These are phyloP conservation scores for Aspergillus leporis DNA, from an alignment of 495 filamentous ascomycete genomes.

Conservation along the genomic window DNA sequence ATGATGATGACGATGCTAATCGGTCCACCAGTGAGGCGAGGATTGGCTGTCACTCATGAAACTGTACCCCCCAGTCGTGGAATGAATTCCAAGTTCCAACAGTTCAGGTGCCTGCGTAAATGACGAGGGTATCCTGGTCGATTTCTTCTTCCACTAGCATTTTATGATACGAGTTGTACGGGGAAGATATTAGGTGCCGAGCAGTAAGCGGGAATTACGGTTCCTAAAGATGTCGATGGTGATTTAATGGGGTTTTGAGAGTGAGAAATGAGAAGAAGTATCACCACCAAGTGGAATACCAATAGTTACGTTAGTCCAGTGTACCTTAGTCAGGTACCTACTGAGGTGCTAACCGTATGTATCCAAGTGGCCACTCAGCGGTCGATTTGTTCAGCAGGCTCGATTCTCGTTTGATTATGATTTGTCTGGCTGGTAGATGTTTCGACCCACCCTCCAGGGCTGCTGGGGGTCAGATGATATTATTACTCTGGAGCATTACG, in stretches of 20 bases:
- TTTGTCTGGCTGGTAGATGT: slow-evolving; percentile 12
- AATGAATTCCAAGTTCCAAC: slow-evolving; percentile 6
- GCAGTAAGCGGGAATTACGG: not conserved
- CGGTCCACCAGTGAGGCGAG: slow-evolving; percentile 9
- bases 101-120: slow-evolving; percentile 26
- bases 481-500: slow-evolving; percentile 8
- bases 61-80: slow-evolving; percentile 7
- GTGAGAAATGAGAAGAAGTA: not conserved
- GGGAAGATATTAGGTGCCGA: not conserved
- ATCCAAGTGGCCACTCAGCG: not conserved
- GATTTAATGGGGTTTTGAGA: not conserved
- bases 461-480: slow-evolving; percentile 23
- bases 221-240: not conserved
- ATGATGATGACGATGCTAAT: slow-evolving; percentile 15
- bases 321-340: not conserved
- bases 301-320: not conserved
- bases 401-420: slow-evolving; percentile 2
- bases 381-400: not conserved
- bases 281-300: not conserved
- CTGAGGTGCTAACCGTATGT: no score
- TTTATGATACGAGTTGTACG: not conserved
- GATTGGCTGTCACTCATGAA: slow-evolving; percentile 4
- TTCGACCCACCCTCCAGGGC: slow-evolving; percentile 12
- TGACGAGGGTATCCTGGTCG: slow-evolving; percentile 26
- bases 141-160: not conserved